Conservation (phyloP, 352 stramenopile genomes). For the Globisporangium okanoganense region DNA sequence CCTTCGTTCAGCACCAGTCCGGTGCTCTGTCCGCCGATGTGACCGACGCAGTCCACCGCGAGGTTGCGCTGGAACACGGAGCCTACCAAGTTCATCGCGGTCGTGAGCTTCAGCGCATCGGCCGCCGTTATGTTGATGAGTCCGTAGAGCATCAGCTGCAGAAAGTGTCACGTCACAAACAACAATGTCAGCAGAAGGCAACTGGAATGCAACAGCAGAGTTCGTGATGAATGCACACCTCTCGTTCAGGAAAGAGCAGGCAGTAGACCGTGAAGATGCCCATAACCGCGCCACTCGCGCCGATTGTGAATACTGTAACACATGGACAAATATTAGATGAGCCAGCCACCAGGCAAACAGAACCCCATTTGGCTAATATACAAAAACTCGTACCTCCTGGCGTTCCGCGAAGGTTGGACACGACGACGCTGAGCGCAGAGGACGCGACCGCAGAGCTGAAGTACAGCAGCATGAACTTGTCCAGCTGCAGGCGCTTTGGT, state of each 20-base stretch:
- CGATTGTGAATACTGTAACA: constrained; percentile 70
- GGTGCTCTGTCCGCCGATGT: constrained; percentile 61
- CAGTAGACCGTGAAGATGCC: constrained; percentile 78
- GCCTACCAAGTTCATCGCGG: constrained; percentile 53
- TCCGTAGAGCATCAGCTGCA: constrained; percentile 58
- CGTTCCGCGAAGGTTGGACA: constrained; percentile 61
- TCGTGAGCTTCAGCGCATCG: constrained; percentile 66
- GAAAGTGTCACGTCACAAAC: constrained; percentile 6
- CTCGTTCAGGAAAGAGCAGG: constrained; percentile 59
- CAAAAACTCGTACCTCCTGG: constrained; percentile 30
- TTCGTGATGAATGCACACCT: constrained; percentile 27
- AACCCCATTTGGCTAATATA: not conserved
- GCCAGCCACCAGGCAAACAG: not conserved
- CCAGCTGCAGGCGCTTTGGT: constrained; percentile 33
- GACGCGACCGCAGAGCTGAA: constrained; percentile 66
- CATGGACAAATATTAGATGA: not conserved
- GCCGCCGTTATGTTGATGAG: constrained; percentile 55
- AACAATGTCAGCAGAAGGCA: not conserved
- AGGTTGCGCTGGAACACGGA: constrained; percentile 55
- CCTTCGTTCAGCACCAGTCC: constrained; percentile 53
- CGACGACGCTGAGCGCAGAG: constrained; percentile 58
- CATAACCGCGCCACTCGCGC: constrained; percentile 77
- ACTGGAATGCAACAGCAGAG: not conserved
- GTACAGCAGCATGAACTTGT: constrained; percentile 72
- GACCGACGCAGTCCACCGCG: constrained; percentile 71